A percentile compares a stretch with the other conserved stretches of the same genome.
Conservation (phyloP, 2,329 filamentous ascomycete genomes). For the Ophiostoma himal-ulmi region DNA sequence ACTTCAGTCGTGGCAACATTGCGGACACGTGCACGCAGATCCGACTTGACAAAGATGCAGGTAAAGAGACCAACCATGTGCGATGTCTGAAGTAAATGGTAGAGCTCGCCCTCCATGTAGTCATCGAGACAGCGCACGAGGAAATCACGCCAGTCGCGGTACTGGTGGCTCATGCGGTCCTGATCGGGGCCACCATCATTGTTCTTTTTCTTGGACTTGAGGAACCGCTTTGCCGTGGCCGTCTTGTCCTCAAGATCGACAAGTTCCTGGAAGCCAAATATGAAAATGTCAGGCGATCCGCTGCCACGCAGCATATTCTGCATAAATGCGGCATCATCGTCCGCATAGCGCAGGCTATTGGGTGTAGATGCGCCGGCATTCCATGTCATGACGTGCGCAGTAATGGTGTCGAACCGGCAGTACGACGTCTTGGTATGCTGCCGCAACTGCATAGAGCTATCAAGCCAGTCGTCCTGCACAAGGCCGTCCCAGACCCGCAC, state of each 20-base stretch:
- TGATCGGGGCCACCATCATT: slow-evolving; percentile 69
- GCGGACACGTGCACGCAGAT: slow-evolving; percentile 67
- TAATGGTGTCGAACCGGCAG: slow-evolving; percentile 78
- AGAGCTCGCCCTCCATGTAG: slow-evolving; percentile 71
- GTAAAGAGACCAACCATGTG: slow-evolving; percentile 93
- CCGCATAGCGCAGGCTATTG: slow-evolving; percentile 64
- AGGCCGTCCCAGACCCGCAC: slow-evolving; percentile 87
- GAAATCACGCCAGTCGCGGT: slow-evolving; percentile 93
- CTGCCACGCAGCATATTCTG: slow-evolving; percentile 61
- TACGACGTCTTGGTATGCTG: slow-evolving; percentile 60
- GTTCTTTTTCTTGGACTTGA: slow-evolving; percentile 81
- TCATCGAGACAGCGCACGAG: slow-evolving; percentile 77
- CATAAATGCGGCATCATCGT: slow-evolving; percentile 70
- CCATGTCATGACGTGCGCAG: slow-evolving; percentile 82
- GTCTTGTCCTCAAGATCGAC: slow-evolving; percentile 97
- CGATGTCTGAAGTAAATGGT: slow-evolving; percentile 80
- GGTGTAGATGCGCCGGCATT: slow-evolving; percentile 97
- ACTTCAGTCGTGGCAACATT: slow-evolving; percentile 76
- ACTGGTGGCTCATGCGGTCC: slow-evolving; percentile 94
- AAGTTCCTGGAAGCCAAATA: slow-evolving; percentile 98
- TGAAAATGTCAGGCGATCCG: slow-evolving; percentile 76
- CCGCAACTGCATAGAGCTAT: slow-evolving; percentile 76
- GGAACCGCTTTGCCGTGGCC: slow-evolving; percentile 89
- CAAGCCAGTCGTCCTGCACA: slow-evolving; percentile 91
- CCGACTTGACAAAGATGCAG: slow-evolving; percentile 86